A percentile compares a stretch with the other conserved stretches of the same genome.
Evolutionary conservation across 768 basidiomycete genomes (phyloP).

Genomic region (Suillus sp.): DNA sequence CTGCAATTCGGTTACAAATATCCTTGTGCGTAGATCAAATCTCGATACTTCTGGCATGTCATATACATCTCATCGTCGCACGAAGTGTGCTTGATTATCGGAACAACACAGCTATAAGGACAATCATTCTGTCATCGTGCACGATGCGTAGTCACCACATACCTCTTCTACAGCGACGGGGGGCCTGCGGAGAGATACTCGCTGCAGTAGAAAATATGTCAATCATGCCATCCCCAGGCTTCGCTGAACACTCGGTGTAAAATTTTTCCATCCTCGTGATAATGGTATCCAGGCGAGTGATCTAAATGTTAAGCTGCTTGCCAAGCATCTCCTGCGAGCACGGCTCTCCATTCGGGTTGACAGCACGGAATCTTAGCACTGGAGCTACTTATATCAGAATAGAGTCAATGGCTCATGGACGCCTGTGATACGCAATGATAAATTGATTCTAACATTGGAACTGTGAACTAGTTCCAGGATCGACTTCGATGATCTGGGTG

Average conservation of each 20-base stretch:
- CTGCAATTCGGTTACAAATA: not conserved
- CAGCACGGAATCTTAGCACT: too few species aligned
- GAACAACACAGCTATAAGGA: too few species aligned
- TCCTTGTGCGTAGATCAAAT: constrained; percentile 5
- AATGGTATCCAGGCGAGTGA: constrained; percentile 55
- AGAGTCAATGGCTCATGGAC: not conserved
- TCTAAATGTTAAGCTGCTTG: constrained; percentile 58
- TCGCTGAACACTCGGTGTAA: not conserved
- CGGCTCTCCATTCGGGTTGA: constrained; percentile 57
- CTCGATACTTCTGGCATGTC: not conserved
- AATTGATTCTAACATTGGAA: too few species aligned
- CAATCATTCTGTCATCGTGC: too few species aligned
- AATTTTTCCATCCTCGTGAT: constrained; percentile 53
- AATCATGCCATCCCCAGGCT: not conserved
- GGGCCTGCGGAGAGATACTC: not conserved
- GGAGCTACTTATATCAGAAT: constrained; percentile 55
- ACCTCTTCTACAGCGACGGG: not conserved
- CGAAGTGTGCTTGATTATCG: too few species aligned
- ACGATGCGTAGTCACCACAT: not conserved
- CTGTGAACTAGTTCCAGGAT: too few species aligned
- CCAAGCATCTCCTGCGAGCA: constrained; percentile 53
- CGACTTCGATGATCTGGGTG: too few species aligned
- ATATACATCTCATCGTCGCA: not conserved
- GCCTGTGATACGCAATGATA: too few species aligned
- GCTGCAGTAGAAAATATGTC: not conserved